phyloP scores from a whole-genome alignment of 2,329 filamentous ascomycete species.

The Aquanectria penicillioides region DNA sequence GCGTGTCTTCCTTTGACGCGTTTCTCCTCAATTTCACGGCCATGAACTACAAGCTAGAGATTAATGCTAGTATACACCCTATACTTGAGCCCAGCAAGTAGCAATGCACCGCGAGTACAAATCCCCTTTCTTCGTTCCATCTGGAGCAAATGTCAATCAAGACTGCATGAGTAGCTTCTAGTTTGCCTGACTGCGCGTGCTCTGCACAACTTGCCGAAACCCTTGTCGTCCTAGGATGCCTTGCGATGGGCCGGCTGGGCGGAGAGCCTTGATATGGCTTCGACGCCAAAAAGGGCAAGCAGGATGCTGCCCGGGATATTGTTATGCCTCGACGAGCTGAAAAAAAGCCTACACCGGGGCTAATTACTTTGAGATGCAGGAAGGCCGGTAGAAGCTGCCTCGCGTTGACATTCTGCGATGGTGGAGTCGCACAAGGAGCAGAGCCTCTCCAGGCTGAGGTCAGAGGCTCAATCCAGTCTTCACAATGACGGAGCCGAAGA shows the following conservation, averaged over 20 bases:
- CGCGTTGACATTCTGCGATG: too few relatives aligned
- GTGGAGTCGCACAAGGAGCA: too few relatives aligned
- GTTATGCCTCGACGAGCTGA: conserved; percentile 59
- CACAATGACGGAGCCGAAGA: too few relatives aligned
- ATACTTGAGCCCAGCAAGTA: conserved; percentile 78
- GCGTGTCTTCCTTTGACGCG: too few relatives aligned
- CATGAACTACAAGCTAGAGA: conserved; percentile 63
- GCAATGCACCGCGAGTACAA: conserved; percentile 68
- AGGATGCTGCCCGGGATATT: conserved; percentile 76
- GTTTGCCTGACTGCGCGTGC: conserved; percentile 60
- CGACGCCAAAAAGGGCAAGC: conserved; percentile 39
- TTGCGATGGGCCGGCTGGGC: conserved; percentile 10
- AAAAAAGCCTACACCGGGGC: conserved; percentile 47
- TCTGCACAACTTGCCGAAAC: conserved; percentile 20
- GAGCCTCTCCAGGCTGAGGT: too few relatives aligned
- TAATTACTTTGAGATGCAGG: conserved; percentile 52
- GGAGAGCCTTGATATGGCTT: conserved; percentile 71
- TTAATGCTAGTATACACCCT: conserved; percentile 80
- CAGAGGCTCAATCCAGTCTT: too few relatives aligned
- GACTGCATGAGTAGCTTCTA: conserved; percentile 72
- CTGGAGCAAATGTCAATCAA: conserved; percentile 74
- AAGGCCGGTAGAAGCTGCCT: conserved; percentile 73
- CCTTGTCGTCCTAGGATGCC: background rate
- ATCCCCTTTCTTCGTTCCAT: conserved; percentile 54
- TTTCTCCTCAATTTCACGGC: conserved; percentile 51